These are phyloP conservation scores for Mycena latifolia DNA, from an alignment of 768 basidiomycete species.

Conservation along the genomic window DNA sequence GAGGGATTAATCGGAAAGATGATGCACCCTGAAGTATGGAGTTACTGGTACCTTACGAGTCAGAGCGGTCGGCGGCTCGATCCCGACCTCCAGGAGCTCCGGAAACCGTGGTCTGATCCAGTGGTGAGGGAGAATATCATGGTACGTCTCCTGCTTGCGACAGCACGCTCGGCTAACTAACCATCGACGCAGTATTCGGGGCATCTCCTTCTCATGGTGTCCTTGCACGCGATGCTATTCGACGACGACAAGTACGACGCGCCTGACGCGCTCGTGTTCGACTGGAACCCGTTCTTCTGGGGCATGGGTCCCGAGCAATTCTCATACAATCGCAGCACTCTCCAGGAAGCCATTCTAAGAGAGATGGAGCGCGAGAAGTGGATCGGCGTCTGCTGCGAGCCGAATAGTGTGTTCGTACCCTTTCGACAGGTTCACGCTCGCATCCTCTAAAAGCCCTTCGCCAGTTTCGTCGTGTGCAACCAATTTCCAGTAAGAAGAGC, in stretches of 20 bases:
- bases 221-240: conserved; percentile 30
- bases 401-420: conserved; percentile 25
- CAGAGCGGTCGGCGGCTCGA: conserved; percentile 21
- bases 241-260: conserved; percentile 33
- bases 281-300: conserved; percentile 33
- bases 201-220: conserved; percentile 32
- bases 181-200: conserved; percentile 30
- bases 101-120: conserved; percentile 28
- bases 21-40: conserved; percentile 28
- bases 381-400: conserved; percentile 33
- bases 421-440: neutral
- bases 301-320: conserved; percentile 30
- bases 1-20: conserved; percentile 22
- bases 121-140: conserved; percentile 29
- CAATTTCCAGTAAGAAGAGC: conserved; percentile 22
- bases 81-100: conserved; percentile 28
- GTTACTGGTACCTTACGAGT: conserved; percentile 32
- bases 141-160: conserved; percentile 1
- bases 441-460: neutral
- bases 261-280: conserved; percentile 29
- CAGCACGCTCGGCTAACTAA: neutral
- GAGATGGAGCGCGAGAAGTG: conserved; percentile 33
- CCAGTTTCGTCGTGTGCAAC: conserved; percentile 31
- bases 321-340: conserved; percentile 24
- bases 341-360: conserved; percentile 25